Conservation (phyloP, 345 rosid species). For the Durio zibethinus region DNA sequence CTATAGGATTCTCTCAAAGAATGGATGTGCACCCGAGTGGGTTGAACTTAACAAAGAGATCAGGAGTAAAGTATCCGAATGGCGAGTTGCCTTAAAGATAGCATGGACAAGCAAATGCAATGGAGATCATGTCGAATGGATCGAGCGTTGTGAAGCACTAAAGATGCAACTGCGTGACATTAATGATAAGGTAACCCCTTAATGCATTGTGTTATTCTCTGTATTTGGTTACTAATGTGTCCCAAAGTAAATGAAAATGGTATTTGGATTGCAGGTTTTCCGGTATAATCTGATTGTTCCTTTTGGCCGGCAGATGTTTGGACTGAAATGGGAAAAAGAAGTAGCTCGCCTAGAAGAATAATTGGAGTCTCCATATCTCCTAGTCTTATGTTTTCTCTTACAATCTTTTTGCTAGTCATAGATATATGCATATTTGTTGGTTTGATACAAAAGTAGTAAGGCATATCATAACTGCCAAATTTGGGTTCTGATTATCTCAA, state of each 20-base stretch:
- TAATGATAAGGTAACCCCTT: conserved; percentile 54
- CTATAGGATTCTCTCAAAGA: conserved; percentile 75
- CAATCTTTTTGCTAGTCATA: neutral
- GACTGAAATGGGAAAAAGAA: conserved; percentile 89
- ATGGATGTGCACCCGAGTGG: conserved; percentile 90
- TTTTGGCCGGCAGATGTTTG: conserved; percentile 84
- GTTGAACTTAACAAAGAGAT: conserved; percentile 90
- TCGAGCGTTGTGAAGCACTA: conserved; percentile 39
- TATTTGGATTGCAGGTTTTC: conserved; percentile 52
- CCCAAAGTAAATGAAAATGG: neutral
- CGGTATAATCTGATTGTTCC: conserved; percentile 82
- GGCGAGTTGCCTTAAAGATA: conserved; percentile 67
- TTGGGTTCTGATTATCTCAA: no score
- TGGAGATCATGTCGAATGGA: conserved; percentile 55
- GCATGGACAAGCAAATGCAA: conserved; percentile 55
- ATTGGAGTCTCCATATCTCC: neutral
- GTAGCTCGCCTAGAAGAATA: conserved; percentile 54
- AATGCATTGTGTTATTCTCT: neutral
- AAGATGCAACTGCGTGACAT: conserved; percentile 58
- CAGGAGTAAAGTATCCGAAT: conserved; percentile 47
- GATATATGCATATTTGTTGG: neutral
- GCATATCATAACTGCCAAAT: neutral
- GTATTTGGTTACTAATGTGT: neutral
- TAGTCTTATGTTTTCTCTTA: neutral
- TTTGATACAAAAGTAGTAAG: neutral